Base-by-base conservation (phyloP, 192 early-diverging fungal genomes). In the Mortierella claussenii region DNA sequence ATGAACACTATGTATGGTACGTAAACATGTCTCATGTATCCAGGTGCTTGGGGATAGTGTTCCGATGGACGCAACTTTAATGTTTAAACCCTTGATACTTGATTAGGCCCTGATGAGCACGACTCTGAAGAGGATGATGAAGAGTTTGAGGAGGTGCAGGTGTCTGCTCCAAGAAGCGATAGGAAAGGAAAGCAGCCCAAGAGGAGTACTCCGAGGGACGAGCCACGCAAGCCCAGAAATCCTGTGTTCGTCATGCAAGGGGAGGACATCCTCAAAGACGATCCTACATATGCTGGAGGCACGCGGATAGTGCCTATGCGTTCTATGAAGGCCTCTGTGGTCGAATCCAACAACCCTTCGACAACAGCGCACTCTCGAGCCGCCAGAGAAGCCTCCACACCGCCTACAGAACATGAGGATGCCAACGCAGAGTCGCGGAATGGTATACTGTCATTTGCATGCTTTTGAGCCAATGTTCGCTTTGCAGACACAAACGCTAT, bases 121-220 rank as follows among this genome's bases (percentile, higher is more conserved):
- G 63, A 70, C 12, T 79, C 74, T 2, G 60, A 79, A 11, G 84
- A 83, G 4, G 82, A 81, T 11, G 58, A 70, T 36, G 69, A 79
- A 10, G 81, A 85, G n/a, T 78, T 80, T 56, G 70, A 69, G 46
- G 75, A 86, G n/a, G 80, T 81, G 0, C 69, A 80, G 13, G 52
- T 82, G 18, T 61, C 67, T 8, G 31, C 64, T 4, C 32, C 64
- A 3, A 50, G 26, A 7, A 21, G n/a, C 20, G 30, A 34, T 5
- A 75, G 60, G 27, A 60, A 44, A 18, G 67, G 55, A 26, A 79
- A 70, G 23, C 57, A 63, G 2, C 20, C 46, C 9, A 28, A 45
- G 9, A 45, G 45, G 3, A 49, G 47, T 18, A 26, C 28, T 0
- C 50, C 37, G 21, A 6, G 2, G 2, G 1, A 20, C 8, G 26